phyloP scores from a whole-genome alignment of 2,329 filamentous ascomycete species.

The Colletotrichum sp. region DNA sequence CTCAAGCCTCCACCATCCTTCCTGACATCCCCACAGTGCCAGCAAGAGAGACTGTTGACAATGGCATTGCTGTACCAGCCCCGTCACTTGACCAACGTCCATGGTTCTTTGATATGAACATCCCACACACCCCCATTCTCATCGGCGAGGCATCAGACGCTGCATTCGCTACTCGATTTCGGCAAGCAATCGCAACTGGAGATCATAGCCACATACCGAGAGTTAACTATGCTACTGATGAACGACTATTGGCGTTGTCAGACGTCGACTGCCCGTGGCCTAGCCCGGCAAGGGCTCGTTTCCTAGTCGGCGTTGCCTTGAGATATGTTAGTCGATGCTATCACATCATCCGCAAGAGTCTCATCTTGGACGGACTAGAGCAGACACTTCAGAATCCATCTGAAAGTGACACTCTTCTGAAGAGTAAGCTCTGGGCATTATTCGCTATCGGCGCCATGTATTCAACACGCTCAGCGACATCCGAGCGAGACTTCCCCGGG shows the following conservation, averaged over 20 bases:
- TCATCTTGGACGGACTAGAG: constrained; percentile 40
- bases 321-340: constrained; percentile 44
- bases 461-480: constrained; percentile 39
- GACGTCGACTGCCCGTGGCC: constrained; percentile 42
- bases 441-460: constrained; percentile 53
- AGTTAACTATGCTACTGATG: constrained; percentile 37
- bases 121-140: constrained; percentile 36
- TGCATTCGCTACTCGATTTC: constrained; percentile 40
- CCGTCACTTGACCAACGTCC: constrained; percentile 29
- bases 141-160: constrained; percentile 41
- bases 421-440: constrained; percentile 47
- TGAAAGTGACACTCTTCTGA: constrained; percentile 35
- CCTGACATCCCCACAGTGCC: not conserved
- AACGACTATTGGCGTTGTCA: constrained; percentile 29
- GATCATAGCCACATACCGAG: constrained; percentile 36
- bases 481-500: constrained; percentile 43
- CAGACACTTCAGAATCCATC: constrained; percentile 38
- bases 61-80: not conserved
- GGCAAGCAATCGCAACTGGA: constrained; percentile 36
- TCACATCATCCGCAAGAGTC: constrained; percentile 44
- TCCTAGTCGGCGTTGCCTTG: constrained; percentile 44
- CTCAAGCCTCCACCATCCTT: not conserved
- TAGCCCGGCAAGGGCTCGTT: constrained; percentile 37
- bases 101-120: constrained; percentile 39
- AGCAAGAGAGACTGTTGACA: not conserved